Base-by-base conservation (phyloP, 2,329 filamentous ascomycete species). In the Trichoderma sp. region DNA sequence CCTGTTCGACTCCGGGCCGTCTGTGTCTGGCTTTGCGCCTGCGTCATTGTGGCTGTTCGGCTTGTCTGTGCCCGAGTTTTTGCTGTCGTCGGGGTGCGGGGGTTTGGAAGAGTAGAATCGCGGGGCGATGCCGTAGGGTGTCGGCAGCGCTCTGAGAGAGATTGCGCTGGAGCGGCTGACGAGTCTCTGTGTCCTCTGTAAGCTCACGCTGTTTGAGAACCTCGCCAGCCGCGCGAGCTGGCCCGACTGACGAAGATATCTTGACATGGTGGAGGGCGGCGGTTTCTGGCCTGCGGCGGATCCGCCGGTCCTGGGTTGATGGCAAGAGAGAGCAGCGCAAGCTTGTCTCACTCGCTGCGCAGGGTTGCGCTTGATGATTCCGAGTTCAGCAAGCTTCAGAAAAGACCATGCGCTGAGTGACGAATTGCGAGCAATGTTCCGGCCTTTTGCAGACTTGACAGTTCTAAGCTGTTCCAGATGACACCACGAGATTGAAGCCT, bases 211-310 rank as follows among this genome's bases (percentile, higher is more conserved):
- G 73, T 84, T 79, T 69, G 82, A 82, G 70, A 83, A 79, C 76
- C 83, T 84, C 66, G 85, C 84, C 73, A 87, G 81, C 76, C 85
- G 83, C 78, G 86, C 85, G 75, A 90, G 79, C 76, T 86, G 84
- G 80, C 86, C 85, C 76, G 88, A 84, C 77, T 87, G 86, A 76
- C 88, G 85, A 70, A 90, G 79, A 73, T 88, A 80, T 72, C 85
- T 85, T 76, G 87, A 87, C 88, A 90, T 90, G 78, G 75, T 72
- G 70, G 70, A 69, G 69, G 67, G 68, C 69, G 69, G 68, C 69
- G 69, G 72, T 70, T 74, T 72, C 73, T 70, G 34, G 68, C 71
- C 61, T 71, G 72, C 75, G 60, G 50, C 60, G 76, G 75, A 73
- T 75, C 69, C 70, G 72, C 76, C 75, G 75, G 74, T 68, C 68